Base-by-base conservation (phyloP, 2,329 filamentous ascomycete genomes). In the Fonsecaea erecta region DNA sequence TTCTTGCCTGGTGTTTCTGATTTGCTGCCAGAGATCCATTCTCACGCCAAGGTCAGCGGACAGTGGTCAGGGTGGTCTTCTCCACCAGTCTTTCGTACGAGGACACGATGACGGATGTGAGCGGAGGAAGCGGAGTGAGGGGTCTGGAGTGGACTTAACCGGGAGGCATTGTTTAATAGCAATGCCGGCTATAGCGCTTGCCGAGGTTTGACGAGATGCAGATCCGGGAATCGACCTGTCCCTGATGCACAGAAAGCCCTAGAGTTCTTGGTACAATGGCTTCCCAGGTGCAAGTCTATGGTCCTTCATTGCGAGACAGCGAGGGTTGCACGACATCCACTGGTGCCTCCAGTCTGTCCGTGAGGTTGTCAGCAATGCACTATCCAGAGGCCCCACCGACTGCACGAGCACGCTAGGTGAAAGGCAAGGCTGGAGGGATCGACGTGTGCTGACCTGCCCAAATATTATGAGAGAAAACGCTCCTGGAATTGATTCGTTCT, bases 381-480 rank as follows among this genome's bases (percentile, higher is more conserved):
- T 24, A 4, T 9, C 2, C 7, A 24, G 6, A 2, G 14, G 16
- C 37, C 37, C 37, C 37, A 11, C 43, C 2, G 24, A 48, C 18
- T 24, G 21, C 18, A 9, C 2, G 40, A 12, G 18, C 18, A 2
- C 43, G 21, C 7, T 11, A 24, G 21, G 8, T 24, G 18, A 24
- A 2, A 43, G 46, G 55, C 37, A 6, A 30, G 37, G 14, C 26
- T 21, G 37, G 14, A 5, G 9, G 16, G 16, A 30, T 14, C 21
- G 55, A 40, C 21, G 28, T 28, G 12, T 48, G 55, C 55, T 58
- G 55, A 58, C 40, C 11, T 48, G 9, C 9, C 21, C 14, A 30
- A 18, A 46, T 34, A 30, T 2, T 9, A 57, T 11, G 2, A 40
- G 30, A 34, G 8, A 43, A 30, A 40, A 5, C 37, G 11, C 40